phyloP scores from a whole-genome alignment of 2,329 filamentous ascomycete genomes.

The Apiospora kogelbergensis region DNA sequence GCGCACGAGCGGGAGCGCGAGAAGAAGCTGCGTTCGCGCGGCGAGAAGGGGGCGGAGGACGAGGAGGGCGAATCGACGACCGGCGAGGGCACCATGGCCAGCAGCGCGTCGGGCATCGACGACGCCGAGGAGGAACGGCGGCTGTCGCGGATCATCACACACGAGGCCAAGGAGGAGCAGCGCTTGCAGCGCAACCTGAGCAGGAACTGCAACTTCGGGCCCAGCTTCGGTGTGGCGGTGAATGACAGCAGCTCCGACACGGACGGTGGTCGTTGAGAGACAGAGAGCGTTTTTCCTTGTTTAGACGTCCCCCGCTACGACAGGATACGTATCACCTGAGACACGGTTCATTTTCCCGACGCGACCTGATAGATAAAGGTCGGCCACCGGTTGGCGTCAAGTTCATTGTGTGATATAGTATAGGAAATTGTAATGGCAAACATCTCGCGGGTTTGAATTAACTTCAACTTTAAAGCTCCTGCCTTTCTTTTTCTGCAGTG shows the following conservation, averaged over 20 bases:
- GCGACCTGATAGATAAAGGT: no score
- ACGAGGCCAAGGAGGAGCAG: not conserved
- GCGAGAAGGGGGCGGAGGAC: not conserved
- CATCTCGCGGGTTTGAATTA: no score
- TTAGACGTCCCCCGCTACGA: no score
- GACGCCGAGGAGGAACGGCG: not conserved
- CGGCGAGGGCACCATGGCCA: not conserved
- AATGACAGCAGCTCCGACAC: not conserved
- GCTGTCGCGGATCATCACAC: not conserved
- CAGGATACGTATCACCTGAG: no score
- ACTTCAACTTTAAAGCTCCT: no score
- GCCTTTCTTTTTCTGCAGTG: no score
- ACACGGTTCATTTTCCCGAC: no score
- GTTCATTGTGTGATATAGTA: no score
- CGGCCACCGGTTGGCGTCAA: no score
- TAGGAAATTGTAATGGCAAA: no score
- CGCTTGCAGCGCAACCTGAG: not conserved
- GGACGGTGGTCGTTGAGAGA: not conserved
- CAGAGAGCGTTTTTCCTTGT: not conserved
- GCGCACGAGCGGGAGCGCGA: slow-evolving; percentile 22
- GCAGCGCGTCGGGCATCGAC: not conserved
- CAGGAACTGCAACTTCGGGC: not conserved
- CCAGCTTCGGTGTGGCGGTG: not conserved
- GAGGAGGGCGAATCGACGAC: not conserved
- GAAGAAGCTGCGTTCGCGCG: slow-evolving; percentile 14